These are phyloP conservation scores for Pythium apleroticum DNA, from an alignment of 352 stramenopile genomes.

Conservation along the genomic window DNA sequence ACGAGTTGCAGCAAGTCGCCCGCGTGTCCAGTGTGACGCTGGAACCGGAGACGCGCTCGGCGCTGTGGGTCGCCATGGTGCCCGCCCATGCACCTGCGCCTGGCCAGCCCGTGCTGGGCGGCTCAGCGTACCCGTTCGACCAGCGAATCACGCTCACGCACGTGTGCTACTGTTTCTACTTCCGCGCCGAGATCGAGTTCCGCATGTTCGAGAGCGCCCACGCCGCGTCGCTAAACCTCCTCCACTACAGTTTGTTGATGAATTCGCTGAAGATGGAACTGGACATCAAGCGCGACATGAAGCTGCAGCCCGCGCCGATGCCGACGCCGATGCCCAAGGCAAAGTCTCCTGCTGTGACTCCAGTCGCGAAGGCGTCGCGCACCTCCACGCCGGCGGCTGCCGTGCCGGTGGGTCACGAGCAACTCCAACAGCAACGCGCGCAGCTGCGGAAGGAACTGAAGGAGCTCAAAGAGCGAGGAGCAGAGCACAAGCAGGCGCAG, in stretches of 20 bases:
- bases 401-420: constrained; percentile 16
- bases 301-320: constrained; percentile 8
- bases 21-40: constrained; percentile 41
- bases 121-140: constrained; percentile 16
- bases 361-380: neutral
- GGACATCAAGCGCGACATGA: constrained; percentile 35
- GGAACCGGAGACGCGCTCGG: constrained; percentile 39
- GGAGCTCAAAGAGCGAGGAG: constrained; percentile 11
- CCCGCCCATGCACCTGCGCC: neutral
- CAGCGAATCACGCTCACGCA: constrained; percentile 6
- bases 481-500: constrained; percentile 9
- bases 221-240: constrained; percentile 36
- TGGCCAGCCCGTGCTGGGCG: constrained; percentile 1
- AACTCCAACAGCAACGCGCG: constrained; percentile 19
- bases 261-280: constrained; percentile 59
- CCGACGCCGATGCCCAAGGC: neutral
- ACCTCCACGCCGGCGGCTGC: neutral
- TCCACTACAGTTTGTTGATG: constrained; percentile 47
- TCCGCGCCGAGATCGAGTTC: constrained; percentile 54
- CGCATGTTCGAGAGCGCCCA: constrained; percentile 46
- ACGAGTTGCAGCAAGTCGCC: constrained; percentile 53
- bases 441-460: constrained; percentile 16
- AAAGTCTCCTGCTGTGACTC: neutral
- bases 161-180: constrained; percentile 71
- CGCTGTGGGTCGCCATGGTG: constrained; percentile 46